Evolutionary conservation across 805 yeast species (phyloP).

Genomic region (Isabelozyma heimii): DNA sequence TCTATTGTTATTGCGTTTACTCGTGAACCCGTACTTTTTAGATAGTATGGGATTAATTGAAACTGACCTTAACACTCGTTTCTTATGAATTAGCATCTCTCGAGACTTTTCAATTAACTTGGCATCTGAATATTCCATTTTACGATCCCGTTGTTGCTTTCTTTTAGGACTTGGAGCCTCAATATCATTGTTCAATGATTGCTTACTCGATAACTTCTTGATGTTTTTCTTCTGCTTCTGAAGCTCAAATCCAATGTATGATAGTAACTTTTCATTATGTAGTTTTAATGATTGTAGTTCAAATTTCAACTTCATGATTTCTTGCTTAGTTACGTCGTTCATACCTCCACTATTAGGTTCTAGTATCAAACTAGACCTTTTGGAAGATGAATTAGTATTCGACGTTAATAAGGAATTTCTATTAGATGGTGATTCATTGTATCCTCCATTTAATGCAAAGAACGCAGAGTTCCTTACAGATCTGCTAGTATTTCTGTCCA

Average conservation of each 20-base stretch:
- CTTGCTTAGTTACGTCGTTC: conserved; percentile 39
- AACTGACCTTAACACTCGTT: conserved; percentile 40
- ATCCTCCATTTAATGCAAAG: conserved; percentile 26
- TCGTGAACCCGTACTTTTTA: conserved; percentile 9
- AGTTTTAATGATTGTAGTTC: conserved; percentile 52
- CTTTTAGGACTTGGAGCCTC: conserved; percentile 4
- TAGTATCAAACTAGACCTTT: conserved; percentile 26
- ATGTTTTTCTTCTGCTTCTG: conserved; percentile 47
- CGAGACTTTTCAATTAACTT: conserved; percentile 48
- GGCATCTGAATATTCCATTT: conserved; percentile 51
- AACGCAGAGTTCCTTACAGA: conserved; percentile 24
- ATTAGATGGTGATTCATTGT: conserved; percentile 7
- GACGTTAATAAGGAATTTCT: conserved; percentile 13
- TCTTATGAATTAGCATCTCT: conserved; percentile 42
- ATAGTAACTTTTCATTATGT: conserved; percentile 54
- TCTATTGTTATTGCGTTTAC: not conserved
- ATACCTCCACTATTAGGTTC: conserved; percentile 9
- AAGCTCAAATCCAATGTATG: conserved; percentile 55
- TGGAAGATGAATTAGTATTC: conserved; percentile 20
- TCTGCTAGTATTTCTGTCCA: not conserved
- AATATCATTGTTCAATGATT: conserved; percentile 22
- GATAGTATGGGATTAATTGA: conserved; percentile 25
- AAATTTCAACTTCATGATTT: conserved; percentile 49
- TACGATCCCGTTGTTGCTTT: not conserved
- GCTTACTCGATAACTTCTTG: conserved; percentile 36